Evolutionary conservation across 148 eudicot genomes (phyloP), one percentile per base, ranked within the genome.

Genomic region (Cornus controversa): DNA sequence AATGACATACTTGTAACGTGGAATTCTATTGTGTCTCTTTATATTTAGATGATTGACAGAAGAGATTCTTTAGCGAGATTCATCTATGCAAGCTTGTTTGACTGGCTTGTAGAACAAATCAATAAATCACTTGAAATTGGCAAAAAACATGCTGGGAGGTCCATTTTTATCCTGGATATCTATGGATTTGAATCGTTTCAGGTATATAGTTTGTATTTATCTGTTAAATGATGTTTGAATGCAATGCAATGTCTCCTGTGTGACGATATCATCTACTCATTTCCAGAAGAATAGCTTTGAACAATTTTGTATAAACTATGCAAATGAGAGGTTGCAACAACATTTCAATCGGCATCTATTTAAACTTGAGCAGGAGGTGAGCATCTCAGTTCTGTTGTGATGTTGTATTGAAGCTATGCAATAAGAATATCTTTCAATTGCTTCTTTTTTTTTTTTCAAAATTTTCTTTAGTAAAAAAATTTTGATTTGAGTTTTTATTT

Each of bases 281-380:
- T 76, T 67, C 75, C 97, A 96, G 99, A 92, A 85, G 75, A 96
- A 96, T 72, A 91, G 96, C 85, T 94, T 96, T 82, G 98, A 96
- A 87, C 99, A 96, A 84, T 84, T 93, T 24, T 92, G 91, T 73
- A 93, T 93, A 81, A 96, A 96, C 80, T 96, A 96, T 85, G 97
- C 99, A 29, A 92, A 94, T 87, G 99, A 96, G 87, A 92, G 98
- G 80, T 85, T 96, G 88, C 98, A 93, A 79, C 98, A 96, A 79
- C 98, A 96, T 87, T 89, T 93, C 77, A 92, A 85, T 77, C 95
- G 97, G 24, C 99, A 96, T 89, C 88, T 96, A 24, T 80, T 96
- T 79, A 93, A 93, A 85, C 98, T 93, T 75, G 91, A 90, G 71
- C 94, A 92, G 80, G 98, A 92, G 96, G 97, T 92, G 75, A 82